These are phyloP conservation scores for Mucor indicus DNA, from an alignment of 371 early-diverging fungal genomes.

Conservation along the genomic window DNA sequence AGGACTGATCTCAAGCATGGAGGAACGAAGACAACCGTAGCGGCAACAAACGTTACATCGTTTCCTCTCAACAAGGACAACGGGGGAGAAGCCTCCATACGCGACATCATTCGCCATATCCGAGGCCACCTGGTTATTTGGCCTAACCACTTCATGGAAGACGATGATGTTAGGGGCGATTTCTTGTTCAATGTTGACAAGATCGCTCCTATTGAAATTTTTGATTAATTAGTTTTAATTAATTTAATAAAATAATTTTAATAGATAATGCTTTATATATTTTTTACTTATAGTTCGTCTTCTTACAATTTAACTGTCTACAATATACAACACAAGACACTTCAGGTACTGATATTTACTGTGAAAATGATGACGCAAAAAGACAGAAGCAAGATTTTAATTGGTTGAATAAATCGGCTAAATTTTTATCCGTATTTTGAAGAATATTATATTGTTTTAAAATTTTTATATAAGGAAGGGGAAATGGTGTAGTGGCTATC, in stretches of 20 bases:
- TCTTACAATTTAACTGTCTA: no score
- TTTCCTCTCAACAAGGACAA: constrained; percentile 1
- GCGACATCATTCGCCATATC: constrained; percentile 34
- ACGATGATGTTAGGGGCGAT: constrained; percentile 48
- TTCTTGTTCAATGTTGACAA: constrained; percentile 48
- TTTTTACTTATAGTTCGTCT: no score
- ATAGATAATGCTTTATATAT: no score
- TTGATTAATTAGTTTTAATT: constrained; percentile 33
- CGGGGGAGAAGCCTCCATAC: constrained; percentile 7
- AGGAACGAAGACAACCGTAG: constrained; percentile 19
- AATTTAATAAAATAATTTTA: not conserved
- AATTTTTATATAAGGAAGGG: no score
- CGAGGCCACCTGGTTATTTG: constrained; percentile 57
- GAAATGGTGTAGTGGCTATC: no score
- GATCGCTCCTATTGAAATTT: constrained; percentile 58
- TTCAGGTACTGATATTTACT: no score
- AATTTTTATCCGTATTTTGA: no score
- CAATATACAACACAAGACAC: no score
- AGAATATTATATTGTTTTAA: no score
- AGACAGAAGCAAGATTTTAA: no score
- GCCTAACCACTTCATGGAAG: constrained; percentile 54
- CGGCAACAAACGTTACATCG: constrained; percentile 13
- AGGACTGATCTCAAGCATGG: constrained; percentile 23
- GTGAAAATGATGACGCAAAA: no score
- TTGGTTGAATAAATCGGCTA: no score